Conservation (phyloP, 139 green algal species). For the Coccomyxa sp. region DNA sequence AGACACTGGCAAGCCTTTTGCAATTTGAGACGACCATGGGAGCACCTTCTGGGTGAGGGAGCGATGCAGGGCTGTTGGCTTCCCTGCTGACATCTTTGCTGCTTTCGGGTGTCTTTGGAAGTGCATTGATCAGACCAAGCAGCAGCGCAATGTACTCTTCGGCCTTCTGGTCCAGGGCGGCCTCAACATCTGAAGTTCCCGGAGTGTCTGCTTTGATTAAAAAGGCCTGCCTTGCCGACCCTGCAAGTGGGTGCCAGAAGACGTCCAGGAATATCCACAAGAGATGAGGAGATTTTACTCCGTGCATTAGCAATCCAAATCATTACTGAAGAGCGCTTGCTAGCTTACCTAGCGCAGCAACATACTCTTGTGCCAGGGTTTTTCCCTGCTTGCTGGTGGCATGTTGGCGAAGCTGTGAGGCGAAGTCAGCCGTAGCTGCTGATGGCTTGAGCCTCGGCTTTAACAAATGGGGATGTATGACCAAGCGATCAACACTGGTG, state of each 20-base stretch:
- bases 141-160: slow-evolving; percentile 1
- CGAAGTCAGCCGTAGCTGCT: background rate
- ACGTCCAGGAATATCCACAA: too few relatives aligned
- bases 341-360: background rate
- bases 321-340: too few relatives aligned
- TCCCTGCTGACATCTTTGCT: background rate
- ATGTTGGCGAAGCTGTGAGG: background rate
- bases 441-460: background rate
- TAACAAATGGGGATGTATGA: background rate
- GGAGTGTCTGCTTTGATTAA: background rate
- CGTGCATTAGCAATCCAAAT: too few relatives aligned
- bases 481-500: background rate
- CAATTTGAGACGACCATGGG: too few relatives aligned
- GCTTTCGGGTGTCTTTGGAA: background rate
- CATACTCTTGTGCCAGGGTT: background rate
- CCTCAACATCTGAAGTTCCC: background rate
- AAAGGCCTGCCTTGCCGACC: background rate
- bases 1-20: too few relatives aligned
- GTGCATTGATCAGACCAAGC: background rate
- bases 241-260: background rate
- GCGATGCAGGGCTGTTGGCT: too few relatives aligned
- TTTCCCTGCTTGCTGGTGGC: background rate
- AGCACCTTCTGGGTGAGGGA: too few relatives aligned
- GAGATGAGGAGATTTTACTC: too few relatives aligned
- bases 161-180: background rate